Base-by-base conservation (phyloP, 768 basidiomycete species). In the Rhodotorula toruloides region DNA sequence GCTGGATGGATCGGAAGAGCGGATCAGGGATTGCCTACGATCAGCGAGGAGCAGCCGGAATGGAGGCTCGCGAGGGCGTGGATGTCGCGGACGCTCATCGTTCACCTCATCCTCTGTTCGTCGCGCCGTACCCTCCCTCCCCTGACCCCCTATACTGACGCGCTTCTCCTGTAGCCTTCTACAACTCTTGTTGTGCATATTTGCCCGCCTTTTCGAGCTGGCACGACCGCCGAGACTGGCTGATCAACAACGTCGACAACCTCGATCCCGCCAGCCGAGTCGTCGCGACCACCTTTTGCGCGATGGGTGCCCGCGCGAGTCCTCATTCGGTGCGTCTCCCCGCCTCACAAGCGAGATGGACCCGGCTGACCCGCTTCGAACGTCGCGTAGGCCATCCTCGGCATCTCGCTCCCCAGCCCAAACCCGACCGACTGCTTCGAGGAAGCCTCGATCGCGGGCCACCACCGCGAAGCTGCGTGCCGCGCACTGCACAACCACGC, bases 171-270 rank as follows among this genome's bases (percentile, higher is more conserved):
- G 5, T 31, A 67, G 59, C 65, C 29, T 67, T 67, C 36, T 61
- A 61, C 65, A 37, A 34, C 17, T 67, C 65, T 19, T 67, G 65
- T 50, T 67, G 65, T 37, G 59, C 65, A 34, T 67, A 57, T 55
- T 55, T 67, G 11, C 65, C 65, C 4, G n/a, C 47, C 34, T 61
- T 67, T 37, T 27, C 50, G 34, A 34, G 42, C 14, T 67, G 60
- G 59, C 48, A 50, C 59, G 22, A 36, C 16, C 54, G 60, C 4
- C 54, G 52, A 10, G 10, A 13, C 7, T 43, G 40, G 47, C 43
- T 67, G 29, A 34, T 56, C 21, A 49, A 7, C 9, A 44, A 67
- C 36, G 32, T 67, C 43, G 59, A 67, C 42, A 37, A 44, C 22
- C 59, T 67, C 43, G 59, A 58, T n/a, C 54, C 65, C 3, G 48